phyloP scores from a whole-genome alignment of 129 eudicot genomes.

The Tanacetum coccineum region DNA sequence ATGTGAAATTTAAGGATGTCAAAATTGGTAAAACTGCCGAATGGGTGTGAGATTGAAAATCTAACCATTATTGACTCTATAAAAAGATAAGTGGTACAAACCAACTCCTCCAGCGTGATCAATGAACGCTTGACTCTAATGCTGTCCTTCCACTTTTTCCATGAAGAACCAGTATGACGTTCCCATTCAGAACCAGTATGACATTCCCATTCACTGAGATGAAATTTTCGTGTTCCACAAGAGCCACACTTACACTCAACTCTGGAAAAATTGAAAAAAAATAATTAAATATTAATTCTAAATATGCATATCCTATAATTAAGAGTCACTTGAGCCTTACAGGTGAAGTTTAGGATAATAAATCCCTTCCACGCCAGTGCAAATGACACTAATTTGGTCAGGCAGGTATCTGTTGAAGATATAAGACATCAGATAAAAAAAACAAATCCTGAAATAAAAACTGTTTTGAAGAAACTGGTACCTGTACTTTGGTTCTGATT shows the following conservation, averaged over 20 bases:
- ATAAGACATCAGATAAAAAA: constrained; percentile 6
- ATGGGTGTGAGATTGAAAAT: background rate
- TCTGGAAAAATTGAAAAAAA: constrained; percentile 34
- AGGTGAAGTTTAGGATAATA: constrained; percentile 63
- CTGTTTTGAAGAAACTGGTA: constrained; percentile 20
- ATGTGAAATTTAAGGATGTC: too few relatives aligned
- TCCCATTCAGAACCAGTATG: constrained; percentile 57
- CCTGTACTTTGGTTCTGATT: constrained; percentile 38
- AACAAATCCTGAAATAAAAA: background rate
- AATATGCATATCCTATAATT: background rate
- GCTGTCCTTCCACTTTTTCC: constrained; percentile 84
- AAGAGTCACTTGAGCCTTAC: constrained; percentile 40
- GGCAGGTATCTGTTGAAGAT: constrained; percentile 50
- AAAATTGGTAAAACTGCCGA: too few relatives aligned
- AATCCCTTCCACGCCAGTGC: constrained; percentile 76
- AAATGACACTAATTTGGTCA: constrained; percentile 62
- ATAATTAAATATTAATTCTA: background rate
- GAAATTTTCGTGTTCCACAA: constrained; percentile 69
- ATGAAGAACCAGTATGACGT: constrained; percentile 79
- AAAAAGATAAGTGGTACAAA: constrained; percentile 30
- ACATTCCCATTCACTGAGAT: constrained; percentile 77
- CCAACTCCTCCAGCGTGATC: constrained; percentile 65
- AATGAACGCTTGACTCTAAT: constrained; percentile 67
- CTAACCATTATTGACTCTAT: background rate
- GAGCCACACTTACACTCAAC: constrained; percentile 87